A percentile compares a stretch with the other conserved stretches of the same genome.
Evolutionary conservation across 225 moss, liverwort and hornwort genomes (phyloP).

Genomic region (Antitrichia curtipendula): DNA sequence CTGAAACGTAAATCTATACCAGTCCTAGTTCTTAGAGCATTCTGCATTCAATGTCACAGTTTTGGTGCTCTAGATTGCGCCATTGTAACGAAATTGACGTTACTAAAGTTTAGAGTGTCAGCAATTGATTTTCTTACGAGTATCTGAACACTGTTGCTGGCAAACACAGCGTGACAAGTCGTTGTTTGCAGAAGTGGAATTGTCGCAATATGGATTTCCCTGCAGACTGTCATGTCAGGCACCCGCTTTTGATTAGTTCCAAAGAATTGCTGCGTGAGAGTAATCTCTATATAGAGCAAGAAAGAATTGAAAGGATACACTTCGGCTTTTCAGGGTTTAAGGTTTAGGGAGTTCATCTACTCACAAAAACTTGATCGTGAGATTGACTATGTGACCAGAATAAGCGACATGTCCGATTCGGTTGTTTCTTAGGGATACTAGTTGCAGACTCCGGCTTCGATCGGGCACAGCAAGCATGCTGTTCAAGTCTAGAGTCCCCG

Average conservation of each 20-base stretch:
- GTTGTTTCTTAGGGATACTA: not conserved
- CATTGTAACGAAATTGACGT: not conserved
- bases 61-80: too few relatives aligned
- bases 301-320: not conserved
- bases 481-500: slow-evolving; percentile 2
- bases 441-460: not conserved
- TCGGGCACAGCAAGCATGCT: not conserved
- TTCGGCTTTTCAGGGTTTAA: not conserved
- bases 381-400: not conserved
- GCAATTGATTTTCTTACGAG: not conserved
- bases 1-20: not conserved
- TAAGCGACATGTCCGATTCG: not conserved
- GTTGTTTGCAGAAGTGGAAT: not conserved
- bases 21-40: too few relatives aligned
- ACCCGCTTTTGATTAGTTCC: not conserved
- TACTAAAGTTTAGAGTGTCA: not conserved
- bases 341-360: not conserved
- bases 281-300: not conserved
- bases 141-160: not conserved
- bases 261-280: not conserved
- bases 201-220: slow-evolving; percentile 9
- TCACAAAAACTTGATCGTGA: not conserved
- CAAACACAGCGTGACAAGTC: slow-evolving; percentile 17
- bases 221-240: not conserved
- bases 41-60: too few relatives aligned